Percentiles rank a stretch among this genome's conserved stretches.
Evolutionary conservation across 305 asterid species (phyloP).

Genomic region (Ilex paraguariensis): DNA sequence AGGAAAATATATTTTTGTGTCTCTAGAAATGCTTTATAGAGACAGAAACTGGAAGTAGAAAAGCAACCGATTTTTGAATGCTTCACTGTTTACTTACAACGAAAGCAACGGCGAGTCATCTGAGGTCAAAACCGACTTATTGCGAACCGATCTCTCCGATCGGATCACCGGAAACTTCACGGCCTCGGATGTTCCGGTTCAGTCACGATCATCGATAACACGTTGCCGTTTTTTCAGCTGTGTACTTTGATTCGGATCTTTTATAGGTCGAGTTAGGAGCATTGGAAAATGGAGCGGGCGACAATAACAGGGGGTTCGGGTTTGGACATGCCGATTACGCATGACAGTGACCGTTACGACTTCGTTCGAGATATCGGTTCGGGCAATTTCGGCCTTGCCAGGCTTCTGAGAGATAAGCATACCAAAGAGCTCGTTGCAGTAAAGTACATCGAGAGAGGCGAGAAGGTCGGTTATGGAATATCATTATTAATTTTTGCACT

Average conservation of each 20-base stretch:
- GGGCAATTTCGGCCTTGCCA: conserved; percentile 84
- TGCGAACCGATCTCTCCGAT: conserved; percentile 20
- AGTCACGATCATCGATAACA: too few species aligned
- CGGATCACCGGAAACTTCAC: conserved; percentile 17
- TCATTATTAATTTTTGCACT: background rate
- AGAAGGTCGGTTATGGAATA: conserved; percentile 43
- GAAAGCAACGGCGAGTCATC: background rate
- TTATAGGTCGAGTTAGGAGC: background rate
- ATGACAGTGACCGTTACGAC: conserved; percentile 87
- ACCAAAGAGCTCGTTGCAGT: conserved; percentile 80
- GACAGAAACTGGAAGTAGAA: conserved; percentile 15
- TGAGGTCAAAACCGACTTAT: conserved; percentile 27
- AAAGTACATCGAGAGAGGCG: conserved; percentile 86
- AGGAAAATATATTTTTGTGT: too few species aligned
- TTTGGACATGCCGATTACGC: conserved; percentile 62
- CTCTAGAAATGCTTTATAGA: background rate
- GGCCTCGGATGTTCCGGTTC: too few species aligned
- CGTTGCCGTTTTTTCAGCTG: background rate
- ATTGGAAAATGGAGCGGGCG: conserved; percentile 32
- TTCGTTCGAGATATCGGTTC: conserved; percentile 75
- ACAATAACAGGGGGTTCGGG: conserved; percentile 27
- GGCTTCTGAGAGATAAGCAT: conserved; percentile 79
- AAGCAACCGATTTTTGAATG: conserved; percentile 17
- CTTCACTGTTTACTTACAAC: background rate
- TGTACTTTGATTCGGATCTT: background rate